Evolutionary conservation across 306 rosid genomes (phyloP).

Genomic region (Astragalus glycyphyllos): DNA sequence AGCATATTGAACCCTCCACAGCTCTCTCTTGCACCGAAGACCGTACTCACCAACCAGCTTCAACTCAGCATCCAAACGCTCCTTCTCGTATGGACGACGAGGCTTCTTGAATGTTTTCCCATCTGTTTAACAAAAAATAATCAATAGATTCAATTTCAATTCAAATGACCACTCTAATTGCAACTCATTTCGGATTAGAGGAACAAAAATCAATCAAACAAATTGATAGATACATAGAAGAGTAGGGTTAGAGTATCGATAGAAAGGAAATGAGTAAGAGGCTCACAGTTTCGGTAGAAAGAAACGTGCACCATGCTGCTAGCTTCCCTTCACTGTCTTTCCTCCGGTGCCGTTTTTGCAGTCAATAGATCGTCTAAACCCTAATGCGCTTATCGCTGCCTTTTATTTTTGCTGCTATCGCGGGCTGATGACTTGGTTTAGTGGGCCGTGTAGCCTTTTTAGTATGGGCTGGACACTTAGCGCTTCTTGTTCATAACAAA

Average conservation of each 20-base stretch:
- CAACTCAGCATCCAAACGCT: constrained; percentile 71
- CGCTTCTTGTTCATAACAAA: too few species aligned
- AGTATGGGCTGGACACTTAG: too few species aligned
- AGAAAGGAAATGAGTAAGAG: background rate
- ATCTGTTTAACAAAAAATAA: constrained; percentile 40
- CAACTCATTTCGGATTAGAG: background rate
- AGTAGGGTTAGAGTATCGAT: background rate
- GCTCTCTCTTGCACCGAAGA: constrained; percentile 70
- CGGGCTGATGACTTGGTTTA: too few species aligned
- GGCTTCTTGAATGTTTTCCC: constrained; percentile 84
- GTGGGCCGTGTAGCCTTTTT: too few species aligned
- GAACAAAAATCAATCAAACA: background rate
- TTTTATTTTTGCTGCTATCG: too few species aligned
- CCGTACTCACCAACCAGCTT: constrained; percentile 72
- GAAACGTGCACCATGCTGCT: constrained; percentile 67
- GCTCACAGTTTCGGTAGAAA: constrained; percentile 62
- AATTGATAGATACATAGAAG: background rate
- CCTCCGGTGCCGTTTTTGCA: background rate
- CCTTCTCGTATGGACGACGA: constrained; percentile 79
- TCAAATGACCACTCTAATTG: background rate
- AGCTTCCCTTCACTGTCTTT: background rate
- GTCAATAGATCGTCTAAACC: background rate
- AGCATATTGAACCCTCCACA: constrained; percentile 74
- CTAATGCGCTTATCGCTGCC: too few species aligned
- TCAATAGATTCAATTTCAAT: background rate